Evolutionary conservation across 768 basidiomycete genomes (phyloP).

Genomic region (Trametes punicea): DNA sequence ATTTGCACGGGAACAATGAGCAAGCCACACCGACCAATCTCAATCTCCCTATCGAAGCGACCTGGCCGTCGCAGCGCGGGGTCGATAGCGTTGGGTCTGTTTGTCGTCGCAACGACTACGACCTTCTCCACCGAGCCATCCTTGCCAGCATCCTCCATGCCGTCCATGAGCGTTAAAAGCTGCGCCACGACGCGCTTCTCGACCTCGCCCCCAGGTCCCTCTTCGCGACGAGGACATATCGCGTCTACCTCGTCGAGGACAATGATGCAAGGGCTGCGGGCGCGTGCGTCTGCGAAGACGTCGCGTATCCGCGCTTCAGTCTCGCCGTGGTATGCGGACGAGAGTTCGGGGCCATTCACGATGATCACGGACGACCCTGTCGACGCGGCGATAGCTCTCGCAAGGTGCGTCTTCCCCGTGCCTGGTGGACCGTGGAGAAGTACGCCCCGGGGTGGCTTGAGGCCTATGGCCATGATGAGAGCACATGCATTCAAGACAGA

Average conservation of each 20-base stretch:
- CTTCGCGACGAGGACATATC: constrained; percentile 86
- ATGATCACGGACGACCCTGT: constrained; percentile 85
- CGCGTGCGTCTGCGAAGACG: constrained; percentile 82
- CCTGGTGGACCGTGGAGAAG: constrained; percentile 95
- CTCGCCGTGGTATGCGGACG: constrained; percentile 95
- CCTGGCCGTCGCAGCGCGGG: constrained; percentile 88
- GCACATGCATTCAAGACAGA: background rate
- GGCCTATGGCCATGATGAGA: too few relatives aligned
- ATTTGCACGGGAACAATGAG: background rate
- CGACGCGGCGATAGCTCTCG: constrained; percentile 88
- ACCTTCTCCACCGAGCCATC: constrained; percentile 55
- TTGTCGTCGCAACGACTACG: constrained; percentile 95
- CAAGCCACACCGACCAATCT: constrained; percentile 64
- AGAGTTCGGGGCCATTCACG: constrained; percentile 93
- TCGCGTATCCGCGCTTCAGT: constrained; percentile 88
- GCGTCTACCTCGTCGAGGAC: constrained; percentile 97
- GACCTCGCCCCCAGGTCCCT: constrained; percentile 88
- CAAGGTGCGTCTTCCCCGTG: constrained; percentile 96
- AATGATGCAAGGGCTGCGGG: constrained; percentile 85
- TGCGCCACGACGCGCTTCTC: constrained; percentile 96
- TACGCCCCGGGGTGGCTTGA: constrained; percentile 96
- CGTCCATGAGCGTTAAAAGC: constrained; percentile 91
- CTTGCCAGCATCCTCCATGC: constrained; percentile 55
- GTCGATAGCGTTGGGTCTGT: constrained; percentile 93
- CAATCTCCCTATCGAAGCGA: constrained; percentile 91